Base-by-base conservation (phyloP, 2,329 filamentous ascomycete species). In the Botryosphaeria agaves region DNA sequence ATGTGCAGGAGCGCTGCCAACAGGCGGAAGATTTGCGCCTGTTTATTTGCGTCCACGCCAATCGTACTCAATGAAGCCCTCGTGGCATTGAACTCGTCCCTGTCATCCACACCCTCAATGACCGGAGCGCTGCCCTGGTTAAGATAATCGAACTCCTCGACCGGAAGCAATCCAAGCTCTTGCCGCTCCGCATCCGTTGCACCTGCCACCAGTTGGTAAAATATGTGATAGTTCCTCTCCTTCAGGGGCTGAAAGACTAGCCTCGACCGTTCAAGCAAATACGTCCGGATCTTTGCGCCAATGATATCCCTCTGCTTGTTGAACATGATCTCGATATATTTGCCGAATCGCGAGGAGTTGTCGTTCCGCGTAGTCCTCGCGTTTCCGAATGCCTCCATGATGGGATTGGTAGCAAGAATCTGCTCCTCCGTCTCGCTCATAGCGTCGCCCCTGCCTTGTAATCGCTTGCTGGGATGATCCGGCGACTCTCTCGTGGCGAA, bases 321-420 rank as follows among this genome's bases (percentile, higher is more conserved):
- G 55, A 98, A 98, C 83, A 95, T 87, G 52, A 98, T 98, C 61
- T 98, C 89, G 45, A 98, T 95, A 56, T 98, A 98, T 66, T 98
- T 98, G 54, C 89, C 89, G 57, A 98, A 98, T 48, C 89, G 74
- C 25, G 89, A 98, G 26, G 89, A 98, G 60, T 98, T 98, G 60
- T 98, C 89, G 61, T 98, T 98, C 53, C 89, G 72, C 7, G 89
- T 98, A n/a, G 89, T 98, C 62, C 98, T 98, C 32, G 89, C 89
- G 62, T 98, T 98, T 53, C 89, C 89, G 50, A 98, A 98, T 19
- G 89, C 87, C 70, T 98, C 89, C 89, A 98, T 98, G 52, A 98
- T 93, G 23, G 89, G 89, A 53, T 98, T 98, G 32, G 89, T 98
- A 18, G 89, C 89, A 42, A 98, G 62, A 49, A 98, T 98, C 54